Conservation (phyloP, 306 rosid species). For the Oxytropis ochrocephala region DNA sequence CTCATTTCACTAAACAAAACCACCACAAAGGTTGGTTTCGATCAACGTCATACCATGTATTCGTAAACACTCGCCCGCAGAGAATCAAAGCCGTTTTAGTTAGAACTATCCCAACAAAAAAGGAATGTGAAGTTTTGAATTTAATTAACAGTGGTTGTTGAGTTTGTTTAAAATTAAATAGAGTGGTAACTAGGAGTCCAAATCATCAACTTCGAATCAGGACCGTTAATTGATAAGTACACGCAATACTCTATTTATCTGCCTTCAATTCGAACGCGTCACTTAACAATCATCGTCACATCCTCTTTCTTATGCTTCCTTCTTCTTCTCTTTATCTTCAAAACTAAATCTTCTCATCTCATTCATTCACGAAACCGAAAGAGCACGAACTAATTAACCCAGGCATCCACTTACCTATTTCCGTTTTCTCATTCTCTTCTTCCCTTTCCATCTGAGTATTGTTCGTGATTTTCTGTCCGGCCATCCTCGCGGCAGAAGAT, state of each 20-base stretch:
- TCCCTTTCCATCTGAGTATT: not conserved
- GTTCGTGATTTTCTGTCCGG: not conserved
- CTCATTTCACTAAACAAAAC: not conserved
- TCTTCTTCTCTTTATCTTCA: not conserved
- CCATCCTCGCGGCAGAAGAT: not conserved
- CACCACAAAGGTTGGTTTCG: not conserved
- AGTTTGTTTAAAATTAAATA: too few species aligned
- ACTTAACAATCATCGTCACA: not conserved
- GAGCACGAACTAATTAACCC: not conserved
- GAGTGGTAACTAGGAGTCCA: not conserved
- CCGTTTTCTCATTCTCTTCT: not conserved
- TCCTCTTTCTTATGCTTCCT: not conserved
- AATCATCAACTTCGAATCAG: not conserved
- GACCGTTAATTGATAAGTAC: not conserved
- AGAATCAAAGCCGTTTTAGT: not conserved
- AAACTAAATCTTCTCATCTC: not conserved
- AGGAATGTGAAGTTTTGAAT: not conserved
- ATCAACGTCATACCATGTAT: not conserved
- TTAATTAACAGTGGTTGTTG: not conserved
- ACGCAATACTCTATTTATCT: not conserved
- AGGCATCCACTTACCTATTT: not conserved
- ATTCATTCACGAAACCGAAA: not conserved
- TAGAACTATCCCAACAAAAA: not conserved
- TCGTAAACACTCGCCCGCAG: not conserved
- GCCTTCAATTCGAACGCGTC: slow-evolving; percentile 21